Evolutionary conservation across 2,329 filamentous ascomycete species (phyloP).

Genomic region (Zasmidium cellare): DNA sequence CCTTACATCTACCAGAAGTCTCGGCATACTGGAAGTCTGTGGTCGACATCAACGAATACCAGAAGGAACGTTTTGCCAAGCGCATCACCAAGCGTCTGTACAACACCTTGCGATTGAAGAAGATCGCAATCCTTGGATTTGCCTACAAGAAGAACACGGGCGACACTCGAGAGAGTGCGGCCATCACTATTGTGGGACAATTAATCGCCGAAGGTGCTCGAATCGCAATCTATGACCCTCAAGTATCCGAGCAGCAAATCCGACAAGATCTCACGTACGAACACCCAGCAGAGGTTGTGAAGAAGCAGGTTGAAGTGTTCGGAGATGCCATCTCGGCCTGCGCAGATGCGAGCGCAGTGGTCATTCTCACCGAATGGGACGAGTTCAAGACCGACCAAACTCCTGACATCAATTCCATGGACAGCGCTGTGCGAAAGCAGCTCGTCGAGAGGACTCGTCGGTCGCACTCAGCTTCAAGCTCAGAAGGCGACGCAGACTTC

Average conservation of each 20-base stretch:
- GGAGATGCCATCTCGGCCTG: constrained; percentile 35
- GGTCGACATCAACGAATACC: constrained; percentile 74
- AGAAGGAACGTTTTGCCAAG: constrained; percentile 67
- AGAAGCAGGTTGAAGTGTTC: constrained; percentile 28
- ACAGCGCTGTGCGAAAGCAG: constrained; percentile 1
- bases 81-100: constrained; percentile 67
- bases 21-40: constrained; percentile 75
- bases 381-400: constrained; percentile 36
- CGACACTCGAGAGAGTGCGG: constrained; percentile 70
- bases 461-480: constrained; percentile 12
- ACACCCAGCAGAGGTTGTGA: constrained; percentile 26
- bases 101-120: constrained; percentile 69
- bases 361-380: constrained; percentile 38
- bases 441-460: not conserved
- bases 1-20: constrained; percentile 68
- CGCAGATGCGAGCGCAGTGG: constrained; percentile 34
- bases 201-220: constrained; percentile 64
- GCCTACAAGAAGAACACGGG: constrained; percentile 79
- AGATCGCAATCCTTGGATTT: constrained; percentile 70
- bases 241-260: constrained; percentile 37
- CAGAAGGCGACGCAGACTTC: constrained; percentile 20
- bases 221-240: constrained; percentile 68
- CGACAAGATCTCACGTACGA: constrained; percentile 32
- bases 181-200: constrained; percentile 65
- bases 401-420: not conserved